These are phyloP conservation scores for Coemansia sp. DNA, from an alignment of 192 early-diverging fungal species.

Conservation along the genomic window DNA sequence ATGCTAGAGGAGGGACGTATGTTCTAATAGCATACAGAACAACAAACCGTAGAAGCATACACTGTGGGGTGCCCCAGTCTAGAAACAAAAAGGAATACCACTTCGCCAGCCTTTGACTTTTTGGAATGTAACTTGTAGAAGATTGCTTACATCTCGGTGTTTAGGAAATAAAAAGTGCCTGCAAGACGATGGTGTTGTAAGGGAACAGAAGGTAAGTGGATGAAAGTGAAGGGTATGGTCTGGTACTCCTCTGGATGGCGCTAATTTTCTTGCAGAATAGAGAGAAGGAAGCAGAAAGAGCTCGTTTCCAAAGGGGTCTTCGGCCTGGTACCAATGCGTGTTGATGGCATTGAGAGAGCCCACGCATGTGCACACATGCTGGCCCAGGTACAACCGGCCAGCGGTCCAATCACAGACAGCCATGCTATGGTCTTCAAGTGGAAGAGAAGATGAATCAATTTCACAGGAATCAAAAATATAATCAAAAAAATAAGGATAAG, in stretches of 20 bases:
- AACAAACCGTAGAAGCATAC: no score
- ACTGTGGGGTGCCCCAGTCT: background rate
- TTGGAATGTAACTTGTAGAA: background rate
- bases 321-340: background rate
- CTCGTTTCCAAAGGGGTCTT: background rate
- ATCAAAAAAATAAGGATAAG: background rate
- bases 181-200: background rate
- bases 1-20: background rate
- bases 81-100: background rate
- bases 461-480: slow-evolving; percentile 5
- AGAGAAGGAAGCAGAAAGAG: slow-evolving; percentile 6
- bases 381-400: background rate
- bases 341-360: background rate
- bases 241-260: background rate
- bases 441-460: slow-evolving; percentile 3
- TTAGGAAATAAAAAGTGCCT: background rate
- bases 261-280: slow-evolving; percentile 3
- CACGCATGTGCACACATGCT: background rate
- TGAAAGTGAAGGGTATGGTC: background rate
- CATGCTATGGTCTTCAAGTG: slow-evolving; percentile 11
- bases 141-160: background rate
- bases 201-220: background rate
- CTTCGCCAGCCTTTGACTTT: background rate
- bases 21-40: background rate
- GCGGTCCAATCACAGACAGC: slow-evolving; percentile 36